Evolutionary conservation across 352 stramenopile genomes (phyloP).

Genomic region (Pythium folliculosum): DNA sequence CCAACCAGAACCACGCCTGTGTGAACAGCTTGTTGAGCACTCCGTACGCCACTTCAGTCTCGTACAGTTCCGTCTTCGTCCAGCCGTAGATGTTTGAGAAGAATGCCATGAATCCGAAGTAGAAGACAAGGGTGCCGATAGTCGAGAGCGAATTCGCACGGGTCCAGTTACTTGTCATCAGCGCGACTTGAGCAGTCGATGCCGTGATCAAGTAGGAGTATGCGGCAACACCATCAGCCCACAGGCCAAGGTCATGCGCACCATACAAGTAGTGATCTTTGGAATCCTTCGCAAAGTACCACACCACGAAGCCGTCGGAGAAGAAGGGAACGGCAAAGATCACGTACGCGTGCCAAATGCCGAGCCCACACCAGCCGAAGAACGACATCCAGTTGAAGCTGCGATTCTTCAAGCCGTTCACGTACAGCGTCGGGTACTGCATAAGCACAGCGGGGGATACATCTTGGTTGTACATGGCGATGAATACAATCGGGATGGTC

Average conservation of each 20-base stretch:
- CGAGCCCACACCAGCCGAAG: constrained; percentile 83
- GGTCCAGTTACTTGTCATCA: constrained; percentile 92
- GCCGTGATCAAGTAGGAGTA: constrained; percentile 89
- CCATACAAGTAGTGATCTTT: constrained; percentile 59
- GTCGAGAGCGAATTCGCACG: constrained; percentile 69
- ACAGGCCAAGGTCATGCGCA: constrained; percentile 73
- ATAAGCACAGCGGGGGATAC: constrained; percentile 87
- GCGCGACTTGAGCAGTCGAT: constrained; percentile 79
- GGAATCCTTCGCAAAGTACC: constrained; percentile 69
- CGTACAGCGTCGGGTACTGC: constrained; percentile 89
- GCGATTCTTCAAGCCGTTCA: constrained; percentile 86
- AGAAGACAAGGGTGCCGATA: constrained; percentile 83
- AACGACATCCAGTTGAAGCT: constrained; percentile 91
- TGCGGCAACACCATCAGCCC: constrained; percentile 75
- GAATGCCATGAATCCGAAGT: constrained; percentile 85
- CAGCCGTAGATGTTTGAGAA: constrained; percentile 79
- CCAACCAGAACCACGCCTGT: constrained; percentile 87
- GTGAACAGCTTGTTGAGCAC: constrained; percentile 60
- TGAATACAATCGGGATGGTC: constrained; percentile 88
- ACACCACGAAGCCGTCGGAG: constrained; percentile 79
- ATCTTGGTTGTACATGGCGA: constrained; percentile 92
- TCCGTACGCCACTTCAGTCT: constrained; percentile 73
- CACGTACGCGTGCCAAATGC: constrained; percentile 88
- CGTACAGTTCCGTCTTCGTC: constrained; percentile 78
- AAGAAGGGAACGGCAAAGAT: constrained; percentile 87